phyloP scores from a whole-genome alignment of 768 basidiomycete genomes.

The Kondoa malvinella region DNA sequence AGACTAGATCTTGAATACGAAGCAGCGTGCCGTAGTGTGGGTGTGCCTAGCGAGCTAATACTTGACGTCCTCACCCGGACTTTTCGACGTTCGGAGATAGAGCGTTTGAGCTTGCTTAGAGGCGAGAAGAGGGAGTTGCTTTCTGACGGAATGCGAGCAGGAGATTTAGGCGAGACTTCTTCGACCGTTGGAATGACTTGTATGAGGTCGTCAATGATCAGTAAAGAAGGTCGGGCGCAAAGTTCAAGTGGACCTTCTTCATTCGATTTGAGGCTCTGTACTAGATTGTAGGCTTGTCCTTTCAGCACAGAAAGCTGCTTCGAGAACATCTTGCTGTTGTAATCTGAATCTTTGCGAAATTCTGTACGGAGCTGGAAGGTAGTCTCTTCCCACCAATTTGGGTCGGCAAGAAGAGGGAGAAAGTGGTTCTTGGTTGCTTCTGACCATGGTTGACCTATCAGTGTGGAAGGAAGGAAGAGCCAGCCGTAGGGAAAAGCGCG shows the following conservation, averaged over 20 bases:
- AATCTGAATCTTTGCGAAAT: conserved; percentile 60
- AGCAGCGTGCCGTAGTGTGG: background rate
- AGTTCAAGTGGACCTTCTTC: conserved; percentile 56
- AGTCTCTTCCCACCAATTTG: conserved; percentile 79
- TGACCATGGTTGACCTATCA: conserved; percentile 47
- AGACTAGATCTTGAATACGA: background rate
- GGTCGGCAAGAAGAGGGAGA: conserved; percentile 61
- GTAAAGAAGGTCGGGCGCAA: conserved; percentile 59
- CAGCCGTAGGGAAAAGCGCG: conserved; percentile 29
- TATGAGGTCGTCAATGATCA: conserved; percentile 75
- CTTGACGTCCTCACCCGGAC: background rate
- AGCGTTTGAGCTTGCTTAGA: background rate
- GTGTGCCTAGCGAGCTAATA: background rate
- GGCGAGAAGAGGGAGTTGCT: background rate
- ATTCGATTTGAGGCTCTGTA: conserved; percentile 42
- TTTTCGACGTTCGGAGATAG: background rate
- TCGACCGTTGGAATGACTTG: conserved; percentile 35
- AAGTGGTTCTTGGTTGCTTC: conserved; percentile 66
- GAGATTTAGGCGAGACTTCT: conserved; percentile 36
- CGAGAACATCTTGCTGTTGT: conserved; percentile 33
- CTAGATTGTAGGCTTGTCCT: conserved; percentile 79
- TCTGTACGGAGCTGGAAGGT: conserved; percentile 56
- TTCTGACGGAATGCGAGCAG: background rate
- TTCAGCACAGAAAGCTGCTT: conserved; percentile 83
- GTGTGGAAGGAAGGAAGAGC: conserved; percentile 24